Base-by-base conservation (phyloP, 441 rosid species). In the Pelargonium cotyledonis region DNA sequence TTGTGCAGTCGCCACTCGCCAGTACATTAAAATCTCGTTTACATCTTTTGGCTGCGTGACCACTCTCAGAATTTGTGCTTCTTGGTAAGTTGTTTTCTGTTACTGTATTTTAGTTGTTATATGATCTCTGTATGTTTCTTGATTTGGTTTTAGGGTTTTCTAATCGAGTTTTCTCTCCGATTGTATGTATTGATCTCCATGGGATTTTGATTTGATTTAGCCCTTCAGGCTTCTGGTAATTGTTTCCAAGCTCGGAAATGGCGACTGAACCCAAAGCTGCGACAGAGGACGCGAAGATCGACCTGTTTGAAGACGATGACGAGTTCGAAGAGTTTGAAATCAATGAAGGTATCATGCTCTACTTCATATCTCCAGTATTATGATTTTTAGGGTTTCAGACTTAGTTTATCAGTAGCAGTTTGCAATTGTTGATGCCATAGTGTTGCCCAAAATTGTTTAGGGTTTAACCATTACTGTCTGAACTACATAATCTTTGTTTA, bases 321-420 rank as follows among this genome's bases (percentile, higher is more conserved):
- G 98, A 93, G 76, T 91, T 93, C 68, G 98, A 93, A 79, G 98
- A 91, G 73, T 91, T 91, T 66, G 89, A 81, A 71, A 91, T 93
- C 75, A 74, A 86, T 65, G 84, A 84, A 87, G 96, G 96, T 88
- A 26, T 7, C 43, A 60, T 7, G 19, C 18, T 29, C 43, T 0
- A 29, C 55, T 1, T 49, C 55, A 5, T 2, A 57, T 44, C 38
- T 47, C 2, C 6, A 26, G 19, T 65, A 44, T 40, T 15, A 0
- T 53, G 8, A 23, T 35, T 5, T 12, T 57, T 66, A 23, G 26
- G n/a, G 26, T 70, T 53, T 23, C 8, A 29, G 31, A 18, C 18
- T 62, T 0, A 14, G 47, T 3, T 18, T 8, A 2, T 14, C 2
- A 31, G 26, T 38, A 55, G 16, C 6, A 40, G 4, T 1, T 29